phyloP scores from a whole-genome alignment of 2,329 filamentous ascomycete genomes.

The Scorias spongiosa region DNA sequence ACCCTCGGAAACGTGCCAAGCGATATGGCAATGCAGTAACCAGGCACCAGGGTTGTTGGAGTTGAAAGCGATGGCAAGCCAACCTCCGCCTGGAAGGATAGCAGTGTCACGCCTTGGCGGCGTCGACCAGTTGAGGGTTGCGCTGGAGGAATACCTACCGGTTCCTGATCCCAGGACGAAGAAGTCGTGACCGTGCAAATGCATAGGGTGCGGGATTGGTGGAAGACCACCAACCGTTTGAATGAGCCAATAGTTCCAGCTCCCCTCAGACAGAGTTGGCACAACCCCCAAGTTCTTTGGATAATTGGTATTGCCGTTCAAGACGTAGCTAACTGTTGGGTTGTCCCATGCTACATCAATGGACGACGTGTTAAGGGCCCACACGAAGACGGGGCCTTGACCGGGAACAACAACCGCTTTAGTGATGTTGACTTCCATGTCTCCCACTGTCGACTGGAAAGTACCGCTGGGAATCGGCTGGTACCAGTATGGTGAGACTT shows the following conservation, averaged over 20 bases:
- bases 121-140: conserved; percentile 23
- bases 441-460: conserved; percentile 17
- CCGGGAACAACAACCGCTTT: conserved; percentile 19
- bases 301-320: conserved; percentile 27
- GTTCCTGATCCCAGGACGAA: conserved; percentile 16
- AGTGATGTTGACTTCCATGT: conserved; percentile 20
- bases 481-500: conserved; percentile 14
- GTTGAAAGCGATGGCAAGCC: conserved; percentile 33
- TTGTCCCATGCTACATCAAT: conserved; percentile 29
- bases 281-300: conserved; percentile 25
- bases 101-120: conserved; percentile 34
- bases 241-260: conserved; percentile 35
- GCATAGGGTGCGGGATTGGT: conserved; percentile 25
- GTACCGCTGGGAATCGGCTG: conserved; percentile 20
- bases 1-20: conserved; percentile 15
- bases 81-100: conserved; percentile 28
- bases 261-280: conserved; percentile 21
- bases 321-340: conserved; percentile 30
- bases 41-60: conserved; percentile 40
- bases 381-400: conserved; percentile 23
- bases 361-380: conserved; percentile 25
- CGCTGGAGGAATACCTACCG: conserved; percentile 14
- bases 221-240: conserved; percentile 24
- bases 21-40: conserved; percentile 26
- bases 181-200: conserved; percentile 21